phyloP scores from a whole-genome alignment of 495 filamentous ascomycete genomes.

The Podospora fimiseda region DNA sequence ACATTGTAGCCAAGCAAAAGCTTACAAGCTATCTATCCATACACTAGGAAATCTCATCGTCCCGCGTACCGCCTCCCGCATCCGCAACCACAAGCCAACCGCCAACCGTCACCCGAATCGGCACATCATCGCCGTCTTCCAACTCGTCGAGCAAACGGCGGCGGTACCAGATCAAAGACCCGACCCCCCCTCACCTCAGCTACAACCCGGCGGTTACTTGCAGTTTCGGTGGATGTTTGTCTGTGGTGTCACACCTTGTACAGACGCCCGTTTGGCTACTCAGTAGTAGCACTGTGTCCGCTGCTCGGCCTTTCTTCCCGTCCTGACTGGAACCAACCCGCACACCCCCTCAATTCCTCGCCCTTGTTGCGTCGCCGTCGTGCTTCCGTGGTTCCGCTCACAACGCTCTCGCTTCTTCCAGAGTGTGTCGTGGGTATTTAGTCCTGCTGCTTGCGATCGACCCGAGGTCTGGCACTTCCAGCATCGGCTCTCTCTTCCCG shows the following conservation, averaged over 20 bases:
- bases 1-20: not conserved
- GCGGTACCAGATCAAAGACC: no score
- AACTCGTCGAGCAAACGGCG: no score
- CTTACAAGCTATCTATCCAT: not conserved
- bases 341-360: not conserved
- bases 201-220: not conserved
- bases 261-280: not conserved
- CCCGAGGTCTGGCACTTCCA: no score
- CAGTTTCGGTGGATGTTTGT: not conserved
- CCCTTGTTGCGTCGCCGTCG: slow-evolving; percentile 1
- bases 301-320: slow-evolving; percentile 5
- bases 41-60: slow-evolving; percentile 1
- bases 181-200: not conserved
- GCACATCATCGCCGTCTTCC: no score
- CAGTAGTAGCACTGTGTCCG: slow-evolving; percentile 2
- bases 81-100: not conserved
- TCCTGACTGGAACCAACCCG: not conserved
- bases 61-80: not conserved
- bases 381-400: not conserved
- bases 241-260: not conserved
- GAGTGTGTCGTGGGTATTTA: not conserved
- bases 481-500: no score
- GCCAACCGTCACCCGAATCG: not conserved
- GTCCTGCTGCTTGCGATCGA: not conserved
- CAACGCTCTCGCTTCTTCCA: not conserved